Conservation (phyloP, 108 stramenopile genomes). For the Asterionellopsis glacialis region DNA sequence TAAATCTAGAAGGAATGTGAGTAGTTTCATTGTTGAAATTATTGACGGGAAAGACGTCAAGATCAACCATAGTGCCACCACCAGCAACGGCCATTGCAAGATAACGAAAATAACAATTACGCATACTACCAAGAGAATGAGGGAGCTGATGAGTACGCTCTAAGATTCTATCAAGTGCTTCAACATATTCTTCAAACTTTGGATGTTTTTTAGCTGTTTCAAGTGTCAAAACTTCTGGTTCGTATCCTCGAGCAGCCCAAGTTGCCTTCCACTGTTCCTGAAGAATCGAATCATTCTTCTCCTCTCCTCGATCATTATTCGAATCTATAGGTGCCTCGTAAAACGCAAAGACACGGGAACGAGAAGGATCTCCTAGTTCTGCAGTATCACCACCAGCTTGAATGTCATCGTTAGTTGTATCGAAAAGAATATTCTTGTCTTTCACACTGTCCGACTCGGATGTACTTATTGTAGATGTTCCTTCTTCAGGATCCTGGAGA, state of each 20-base stretch:
- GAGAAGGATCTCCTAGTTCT: too few species aligned
- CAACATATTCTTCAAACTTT: slow-evolving; percentile 8
- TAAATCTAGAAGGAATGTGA: neutral
- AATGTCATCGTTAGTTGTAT: too few species aligned
- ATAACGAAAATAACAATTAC: slow-evolving; percentile 9
- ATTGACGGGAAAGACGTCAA: slow-evolving; percentile 12
- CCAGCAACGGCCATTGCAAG: slow-evolving; percentile 19
- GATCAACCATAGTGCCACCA: slow-evolving; percentile 20
- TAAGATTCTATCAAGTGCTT: neutral
- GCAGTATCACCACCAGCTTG: too few species aligned
- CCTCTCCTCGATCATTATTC: too few species aligned
- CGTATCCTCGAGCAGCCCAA: slow-evolving; percentile 17
- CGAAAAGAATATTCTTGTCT: too few species aligned
- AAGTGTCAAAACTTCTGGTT: slow-evolving; percentile 10
- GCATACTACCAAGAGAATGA: neutral
- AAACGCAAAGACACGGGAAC: too few species aligned
- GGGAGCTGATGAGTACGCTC: neutral
- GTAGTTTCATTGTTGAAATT: neutral
- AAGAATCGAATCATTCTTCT: neutral
- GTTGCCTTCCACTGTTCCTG: slow-evolving; percentile 15
- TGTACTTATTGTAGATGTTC: too few species aligned
- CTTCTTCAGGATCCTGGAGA: too few species aligned
- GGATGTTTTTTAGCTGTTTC: slow-evolving; percentile 4
- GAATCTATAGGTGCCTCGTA: too few species aligned
- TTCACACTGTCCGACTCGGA: too few species aligned